Base-by-base conservation (phyloP, 306 rosid species). In the Cucurbita maxima region DNA sequence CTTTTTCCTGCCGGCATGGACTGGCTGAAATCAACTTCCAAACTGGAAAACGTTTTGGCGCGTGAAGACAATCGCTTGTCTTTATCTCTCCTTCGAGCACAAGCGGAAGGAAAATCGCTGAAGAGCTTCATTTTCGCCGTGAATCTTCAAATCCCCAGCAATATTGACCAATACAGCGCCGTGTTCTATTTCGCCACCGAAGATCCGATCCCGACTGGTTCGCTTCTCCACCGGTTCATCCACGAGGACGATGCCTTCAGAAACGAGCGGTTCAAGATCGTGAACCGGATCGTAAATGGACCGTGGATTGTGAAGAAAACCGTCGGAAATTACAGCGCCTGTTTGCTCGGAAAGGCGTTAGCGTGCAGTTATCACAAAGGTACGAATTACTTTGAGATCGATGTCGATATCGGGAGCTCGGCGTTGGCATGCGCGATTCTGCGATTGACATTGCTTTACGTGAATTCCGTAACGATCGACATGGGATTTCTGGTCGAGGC, bases 401-500 rank as follows among this genome's bases (percentile, higher is more conserved):
- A 92, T 71, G 97, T 92, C 4, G 97, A 92, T 62, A 92, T 92
- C 73, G 96, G 95, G 2, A 92, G 95, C 82, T 89, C 91, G 0
- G 85, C 95, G 8, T 86, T 92, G 44, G 96, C 98, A 0, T 90
- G 76, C 64, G 98, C 98, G 15, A 85, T 92, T 68, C 22, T 89
- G 44, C 89, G 80, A 76, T 87, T 92, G 11, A 90, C 98, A 7
- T 77, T 92, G 79, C 92, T 89, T 22, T 92, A 62, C 45, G 89
- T 92, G 67, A 87, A 89, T 9, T 84, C 81, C 84, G 91, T 92
- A 6, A 81, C 89, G 12, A 82, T 92, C 69, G 92, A 92, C 54
- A 88, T 92, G 92, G 96, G 98, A 12, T 92, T 92, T 56, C 75
- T 92, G 34, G 96, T 92, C 76, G 98, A 92, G 79, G 88, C 92